Conservation (phyloP, 1,284 basidiomycete genomes). For the Marasmius fiardii region DNA sequence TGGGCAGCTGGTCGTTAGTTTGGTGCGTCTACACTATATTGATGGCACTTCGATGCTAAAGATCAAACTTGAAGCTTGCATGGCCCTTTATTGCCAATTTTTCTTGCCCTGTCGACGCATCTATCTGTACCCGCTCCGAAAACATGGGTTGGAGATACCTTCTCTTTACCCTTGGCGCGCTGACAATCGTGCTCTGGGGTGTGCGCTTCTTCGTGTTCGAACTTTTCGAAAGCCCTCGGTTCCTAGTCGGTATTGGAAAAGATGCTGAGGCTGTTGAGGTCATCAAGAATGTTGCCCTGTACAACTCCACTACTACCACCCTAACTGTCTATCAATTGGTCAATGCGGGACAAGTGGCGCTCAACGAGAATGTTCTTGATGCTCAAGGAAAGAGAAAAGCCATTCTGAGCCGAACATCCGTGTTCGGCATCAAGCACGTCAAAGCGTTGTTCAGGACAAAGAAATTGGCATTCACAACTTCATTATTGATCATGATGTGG, state of each 20-base stretch:
- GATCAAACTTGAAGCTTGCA: conserved; percentile 39
- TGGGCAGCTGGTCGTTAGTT: conserved; percentile 55
- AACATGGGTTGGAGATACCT: conserved; percentile 77
- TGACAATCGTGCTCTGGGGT: conserved; percentile 62
- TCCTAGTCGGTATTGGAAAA: conserved; percentile 66
- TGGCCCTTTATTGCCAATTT: conserved; percentile 65
- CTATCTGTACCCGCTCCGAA: conserved; percentile 36
- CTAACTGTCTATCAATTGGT: conserved; percentile 49
- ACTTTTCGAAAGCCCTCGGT: conserved; percentile 76
- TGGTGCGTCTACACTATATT: conserved; percentile 34
- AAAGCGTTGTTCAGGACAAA: conserved; percentile 57
- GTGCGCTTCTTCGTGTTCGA: conserved; percentile 72
- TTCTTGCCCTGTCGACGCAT: conserved; percentile 43
- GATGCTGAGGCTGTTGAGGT: conserved; percentile 73
- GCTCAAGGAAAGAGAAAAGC: conserved; percentile 23
- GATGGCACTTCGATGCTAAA: not conserved
- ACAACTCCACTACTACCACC: conserved; percentile 51
- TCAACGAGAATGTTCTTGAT: conserved; percentile 3
- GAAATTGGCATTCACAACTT: conserved; percentile 59
- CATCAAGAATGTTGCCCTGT: conserved; percentile 64
- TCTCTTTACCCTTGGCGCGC: conserved; percentile 56
- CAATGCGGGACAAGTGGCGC: conserved; percentile 24
- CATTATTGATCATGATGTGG: conserved; percentile 56
- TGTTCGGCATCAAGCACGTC: conserved; percentile 45
- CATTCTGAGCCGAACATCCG: conserved; percentile 17